Evolutionary conservation across 208 protist genomes (phyloP), one percentile per base, ranked within the genome.

Genomic region (Naegleria fowleri): DNA sequence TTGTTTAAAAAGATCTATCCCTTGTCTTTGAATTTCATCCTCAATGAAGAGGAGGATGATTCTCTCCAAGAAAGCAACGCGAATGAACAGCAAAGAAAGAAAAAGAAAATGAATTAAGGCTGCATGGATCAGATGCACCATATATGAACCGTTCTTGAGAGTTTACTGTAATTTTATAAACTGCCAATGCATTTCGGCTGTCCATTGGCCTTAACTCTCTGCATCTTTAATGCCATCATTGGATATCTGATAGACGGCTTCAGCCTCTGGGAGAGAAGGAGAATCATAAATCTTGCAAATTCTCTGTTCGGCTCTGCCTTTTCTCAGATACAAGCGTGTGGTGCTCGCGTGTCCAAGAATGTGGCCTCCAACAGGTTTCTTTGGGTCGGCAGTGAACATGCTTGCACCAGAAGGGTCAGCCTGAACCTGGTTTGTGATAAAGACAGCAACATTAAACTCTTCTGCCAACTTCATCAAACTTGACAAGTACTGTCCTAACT

Each of bases 271-370:
- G 25, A 99, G 94, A 92, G 95, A 99, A 6, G 99, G 99, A 1
- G 98, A 99, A 94, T 99, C 99, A 95, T 99, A 99, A 83, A 99
- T 97, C 93, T 99, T 99, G 91, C 98, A 98, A 90, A 99, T 98
- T 91, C 99, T 96, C 76, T 97, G 97, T 93, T 99, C 99, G 38
- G 98, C 99, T 55, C 98, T 95, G 52, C 99, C 99, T 93, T 99
- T 99, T 58, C 99, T 95, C 7, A 99, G 95, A 88, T 94, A 99
- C 40, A 99, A 93, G 15, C 99, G 93, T 11, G 99, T 99, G 36
- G 98, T 99, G 0, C 98, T 99, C 16, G 99, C 99, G 94, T 99
- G 99, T 22, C 99, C 99, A 95, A 99, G 99, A 93, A 99, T 99
- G 94, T 99, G 98, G 15, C 99, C 99, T n/a, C 99, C 99, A 93